These are phyloP conservation scores for Trichosporon inkin DNA, from an alignment of 1,284 basidiomycete genomes.

Conservation along the genomic window DNA sequence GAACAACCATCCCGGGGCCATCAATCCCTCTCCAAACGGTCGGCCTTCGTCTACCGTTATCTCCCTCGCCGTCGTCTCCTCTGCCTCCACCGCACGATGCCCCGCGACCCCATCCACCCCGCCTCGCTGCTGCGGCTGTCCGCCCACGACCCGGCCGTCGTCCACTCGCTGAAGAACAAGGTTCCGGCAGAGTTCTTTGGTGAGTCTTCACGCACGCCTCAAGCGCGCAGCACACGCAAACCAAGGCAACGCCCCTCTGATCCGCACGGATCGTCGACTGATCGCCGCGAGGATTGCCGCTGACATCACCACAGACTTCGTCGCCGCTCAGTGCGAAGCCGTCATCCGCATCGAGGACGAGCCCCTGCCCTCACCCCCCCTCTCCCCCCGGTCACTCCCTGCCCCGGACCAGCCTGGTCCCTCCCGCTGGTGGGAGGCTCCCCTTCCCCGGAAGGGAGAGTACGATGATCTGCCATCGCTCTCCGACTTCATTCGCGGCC, in stretches of 20 bases:
- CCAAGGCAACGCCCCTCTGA: not conserved
- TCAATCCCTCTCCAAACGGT: not conserved
- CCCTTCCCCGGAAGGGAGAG: conserved; percentile 32
- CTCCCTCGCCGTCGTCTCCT: not conserved
- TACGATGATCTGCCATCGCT: conserved; percentile 60
- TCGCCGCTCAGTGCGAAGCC: conserved; percentile 39
- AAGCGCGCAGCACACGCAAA: conserved; percentile 53
- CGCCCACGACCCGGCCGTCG: conserved; percentile 64
- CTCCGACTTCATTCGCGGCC: conserved; percentile 77
- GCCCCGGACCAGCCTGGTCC: conserved; percentile 22
- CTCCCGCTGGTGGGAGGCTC: conserved; percentile 44
- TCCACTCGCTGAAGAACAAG: conserved; percentile 41
- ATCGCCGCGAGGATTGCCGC: conserved; percentile 28
- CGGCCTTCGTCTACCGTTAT: not conserved
- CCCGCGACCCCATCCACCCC: conserved; percentile 43
- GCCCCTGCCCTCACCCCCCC: conserved; percentile 20
- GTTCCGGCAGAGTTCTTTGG: conserved; percentile 62
- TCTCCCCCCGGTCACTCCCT: conserved; percentile 19
- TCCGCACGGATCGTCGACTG: not conserved
- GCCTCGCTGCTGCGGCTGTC: conserved; percentile 65
- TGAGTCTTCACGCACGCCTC: conserved; percentile 45
- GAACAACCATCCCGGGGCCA: not conserved
- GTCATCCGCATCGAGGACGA: conserved; percentile 43
- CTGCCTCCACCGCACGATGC: conserved; percentile 9
- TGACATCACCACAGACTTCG: conserved; percentile 48